Evolutionary conservation across 2,329 filamentous ascomycete species (phyloP).

Genomic region (Annulohypoxylon truncatum): DNA sequence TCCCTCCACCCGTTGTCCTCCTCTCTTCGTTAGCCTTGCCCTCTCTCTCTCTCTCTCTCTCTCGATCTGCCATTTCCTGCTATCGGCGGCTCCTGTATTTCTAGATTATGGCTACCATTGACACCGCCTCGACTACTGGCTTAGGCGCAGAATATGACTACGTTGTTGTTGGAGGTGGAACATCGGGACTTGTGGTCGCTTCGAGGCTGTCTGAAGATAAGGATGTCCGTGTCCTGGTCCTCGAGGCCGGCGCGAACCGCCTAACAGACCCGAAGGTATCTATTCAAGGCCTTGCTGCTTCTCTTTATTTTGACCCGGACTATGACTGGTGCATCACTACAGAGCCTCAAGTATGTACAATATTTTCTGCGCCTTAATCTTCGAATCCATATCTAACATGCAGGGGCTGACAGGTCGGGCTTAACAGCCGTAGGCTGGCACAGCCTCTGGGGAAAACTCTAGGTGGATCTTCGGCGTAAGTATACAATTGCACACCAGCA

Average conservation of each 20-base stretch:
- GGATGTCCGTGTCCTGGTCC: constrained; percentile 46
- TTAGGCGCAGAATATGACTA: constrained; percentile 24
- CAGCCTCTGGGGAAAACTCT: constrained; percentile 23
- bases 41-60: neutral
- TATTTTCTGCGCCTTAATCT: neutral
- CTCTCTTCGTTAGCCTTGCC: neutral
- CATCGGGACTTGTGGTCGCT: constrained; percentile 30
- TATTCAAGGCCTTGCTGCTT: constrained; percentile 12
- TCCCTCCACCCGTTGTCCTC: neutral
- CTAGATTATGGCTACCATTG: neutral
- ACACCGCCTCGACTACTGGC: neutral
- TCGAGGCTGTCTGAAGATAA: constrained; percentile 33
- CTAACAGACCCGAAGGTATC: constrained; percentile 15
- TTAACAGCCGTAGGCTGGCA: constrained; percentile 21
- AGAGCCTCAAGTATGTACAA: constrained; percentile 13
- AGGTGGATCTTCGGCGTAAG: constrained; percentile 26
- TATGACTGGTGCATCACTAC: constrained; percentile 31
- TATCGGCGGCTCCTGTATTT: neutral
- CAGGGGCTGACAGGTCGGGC: neutral
- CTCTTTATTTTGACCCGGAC: constrained; percentile 14
- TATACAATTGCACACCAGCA: neutral
- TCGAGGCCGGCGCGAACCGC: constrained; percentile 24
- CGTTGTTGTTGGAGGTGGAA: constrained; percentile 31
- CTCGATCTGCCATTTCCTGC: too few relatives aligned
- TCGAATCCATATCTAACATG: neutral